Conservation (phyloP, 768 basidiomycete species). For the Tulasnella sp. region DNA sequence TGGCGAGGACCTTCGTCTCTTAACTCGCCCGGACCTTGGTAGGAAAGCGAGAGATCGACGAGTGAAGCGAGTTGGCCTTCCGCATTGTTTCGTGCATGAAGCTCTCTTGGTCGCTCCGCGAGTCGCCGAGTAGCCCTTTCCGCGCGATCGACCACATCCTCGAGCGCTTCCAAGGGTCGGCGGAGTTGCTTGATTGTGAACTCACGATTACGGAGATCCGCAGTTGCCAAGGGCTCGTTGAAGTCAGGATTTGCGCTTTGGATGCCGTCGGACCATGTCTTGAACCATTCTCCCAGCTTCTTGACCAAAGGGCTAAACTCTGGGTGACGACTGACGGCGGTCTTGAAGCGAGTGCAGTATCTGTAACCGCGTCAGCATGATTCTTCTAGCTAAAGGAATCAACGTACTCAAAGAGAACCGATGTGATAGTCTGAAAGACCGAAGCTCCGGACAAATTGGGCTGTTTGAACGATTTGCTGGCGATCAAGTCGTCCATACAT, state of each 20-base stretch:
- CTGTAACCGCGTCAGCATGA: constrained; percentile 23
- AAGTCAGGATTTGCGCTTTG: constrained; percentile 32
- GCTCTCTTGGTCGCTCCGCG: background rate
- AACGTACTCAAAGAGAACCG: background rate
- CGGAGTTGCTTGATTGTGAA: constrained; percentile 29
- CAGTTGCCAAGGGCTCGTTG: constrained; percentile 28
- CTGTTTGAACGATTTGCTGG: background rate
- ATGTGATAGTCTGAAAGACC: background rate
- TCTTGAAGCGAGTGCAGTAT: constrained; percentile 47
- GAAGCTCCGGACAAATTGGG: background rate
- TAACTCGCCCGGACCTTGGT: constrained; percentile 44
- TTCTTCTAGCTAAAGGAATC: background rate
- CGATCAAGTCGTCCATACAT: background rate
- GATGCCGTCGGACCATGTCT: constrained; percentile 37
- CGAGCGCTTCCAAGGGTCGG: background rate
- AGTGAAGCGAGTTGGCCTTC: constrained; percentile 26
- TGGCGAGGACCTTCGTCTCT: constrained; percentile 45
- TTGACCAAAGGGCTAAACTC: constrained; percentile 32
- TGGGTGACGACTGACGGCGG: constrained; percentile 37
- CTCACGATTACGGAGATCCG: constrained; percentile 25
- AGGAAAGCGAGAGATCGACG: constrained; percentile 32
- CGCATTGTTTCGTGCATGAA: constrained; percentile 18
- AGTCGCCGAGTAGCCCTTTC: constrained; percentile 12
- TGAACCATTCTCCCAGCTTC: constrained; percentile 37
- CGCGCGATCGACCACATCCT: constrained; percentile 38